These are phyloP conservation scores for Rosa multiflora DNA, from an alignment of 306 rosid genomes.

Conservation along the genomic window DNA sequence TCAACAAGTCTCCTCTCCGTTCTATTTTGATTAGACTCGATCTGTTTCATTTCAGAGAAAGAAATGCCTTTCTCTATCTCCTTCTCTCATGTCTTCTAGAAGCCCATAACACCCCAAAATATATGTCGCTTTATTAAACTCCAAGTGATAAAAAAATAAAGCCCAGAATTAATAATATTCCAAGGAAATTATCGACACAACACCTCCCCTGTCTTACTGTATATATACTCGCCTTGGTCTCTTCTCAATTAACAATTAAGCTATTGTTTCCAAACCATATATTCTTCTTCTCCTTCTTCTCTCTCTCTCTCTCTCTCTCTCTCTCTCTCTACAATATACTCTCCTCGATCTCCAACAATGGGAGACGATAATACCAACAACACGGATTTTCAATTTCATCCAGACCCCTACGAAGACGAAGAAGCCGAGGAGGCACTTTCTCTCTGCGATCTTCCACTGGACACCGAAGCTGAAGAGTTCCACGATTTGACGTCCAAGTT, in stretches of 20 bases:
- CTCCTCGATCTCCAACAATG: slow-evolving; percentile 5
- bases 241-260: not conserved
- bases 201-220: not conserved
- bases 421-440: slow-evolving; percentile 55
- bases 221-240: slow-evolving; percentile 18
- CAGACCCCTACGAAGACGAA: not conserved
- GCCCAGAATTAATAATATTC: slow-evolving; percentile 13
- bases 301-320: not conserved
- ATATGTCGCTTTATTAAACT: slow-evolving; percentile 15
- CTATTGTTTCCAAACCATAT: not conserved
- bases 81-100: slow-evolving; percentile 3
- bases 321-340: not conserved
- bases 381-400: not conserved
- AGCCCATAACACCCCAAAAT: not conserved
- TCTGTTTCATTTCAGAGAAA: not conserved
- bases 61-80: slow-evolving; percentile 8
- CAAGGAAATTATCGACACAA: slow-evolving; percentile 12
- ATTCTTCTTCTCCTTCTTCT: slow-evolving; percentile 4
- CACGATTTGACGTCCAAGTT: slow-evolving; percentile 9
- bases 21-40: not conserved
- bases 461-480: slow-evolving; percentile 13
- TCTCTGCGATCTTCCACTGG: slow-evolving; percentile 53
- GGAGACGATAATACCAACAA: not conserved
- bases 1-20: not conserved
- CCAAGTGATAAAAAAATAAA: not conserved